Evolutionary conservation across 1,284 basidiomycete genomes (phyloP).

Genomic region (Rhodotorula sp.): DNA sequence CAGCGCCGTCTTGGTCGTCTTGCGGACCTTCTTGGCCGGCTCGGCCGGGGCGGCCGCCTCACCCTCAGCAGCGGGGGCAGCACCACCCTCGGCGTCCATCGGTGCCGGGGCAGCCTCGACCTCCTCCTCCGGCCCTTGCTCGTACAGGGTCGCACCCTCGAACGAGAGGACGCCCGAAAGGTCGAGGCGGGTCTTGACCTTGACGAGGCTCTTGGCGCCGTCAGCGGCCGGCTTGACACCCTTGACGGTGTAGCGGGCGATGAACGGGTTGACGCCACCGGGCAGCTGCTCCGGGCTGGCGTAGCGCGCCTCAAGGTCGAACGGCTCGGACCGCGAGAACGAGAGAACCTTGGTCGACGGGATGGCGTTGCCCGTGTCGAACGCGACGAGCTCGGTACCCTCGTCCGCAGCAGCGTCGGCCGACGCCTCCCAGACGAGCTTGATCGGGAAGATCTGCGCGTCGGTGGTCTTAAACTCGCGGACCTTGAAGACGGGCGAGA

Average conservation of each 20-base stretch:
- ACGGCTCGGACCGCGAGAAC: slow-evolving; percentile 84
- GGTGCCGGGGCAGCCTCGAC: slow-evolving; percentile 47
- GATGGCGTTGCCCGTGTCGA: slow-evolving; percentile 74
- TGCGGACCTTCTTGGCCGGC: slow-evolving; percentile 64
- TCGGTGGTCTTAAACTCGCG: slow-evolving; percentile 86
- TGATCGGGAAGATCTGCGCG: slow-evolving; percentile 79
- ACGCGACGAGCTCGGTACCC: slow-evolving; percentile 83
- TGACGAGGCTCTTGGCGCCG: slow-evolving; percentile 74
- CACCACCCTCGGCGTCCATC: slow-evolving; percentile 65
- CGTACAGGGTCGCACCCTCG: slow-evolving; percentile 72
- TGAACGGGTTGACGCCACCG: slow-evolving; percentile 74
- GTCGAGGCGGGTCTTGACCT: slow-evolving; percentile 85
- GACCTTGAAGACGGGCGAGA: slow-evolving; percentile 92
- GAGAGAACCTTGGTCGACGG: slow-evolving; percentile 88
- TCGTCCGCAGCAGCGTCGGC: slow-evolving; percentile 68
- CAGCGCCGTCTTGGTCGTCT: slow-evolving; percentile 77
- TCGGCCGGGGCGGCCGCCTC: slow-evolving; percentile 57
- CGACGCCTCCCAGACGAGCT: slow-evolving; percentile 75
- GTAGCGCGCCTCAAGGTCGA: slow-evolving; percentile 81
- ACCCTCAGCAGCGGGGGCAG: slow-evolving; percentile 50
- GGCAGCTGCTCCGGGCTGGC: slow-evolving; percentile 69
- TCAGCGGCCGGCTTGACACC: slow-evolving; percentile 63
- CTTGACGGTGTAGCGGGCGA: slow-evolving; percentile 77
- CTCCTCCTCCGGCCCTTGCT: slow-evolving; percentile 69
- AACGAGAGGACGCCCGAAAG: slow-evolving; percentile 80